Evolutionary conservation across 2,329 filamentous ascomycete species (phyloP).

Genomic region (Colletotrichum sp.): DNA sequence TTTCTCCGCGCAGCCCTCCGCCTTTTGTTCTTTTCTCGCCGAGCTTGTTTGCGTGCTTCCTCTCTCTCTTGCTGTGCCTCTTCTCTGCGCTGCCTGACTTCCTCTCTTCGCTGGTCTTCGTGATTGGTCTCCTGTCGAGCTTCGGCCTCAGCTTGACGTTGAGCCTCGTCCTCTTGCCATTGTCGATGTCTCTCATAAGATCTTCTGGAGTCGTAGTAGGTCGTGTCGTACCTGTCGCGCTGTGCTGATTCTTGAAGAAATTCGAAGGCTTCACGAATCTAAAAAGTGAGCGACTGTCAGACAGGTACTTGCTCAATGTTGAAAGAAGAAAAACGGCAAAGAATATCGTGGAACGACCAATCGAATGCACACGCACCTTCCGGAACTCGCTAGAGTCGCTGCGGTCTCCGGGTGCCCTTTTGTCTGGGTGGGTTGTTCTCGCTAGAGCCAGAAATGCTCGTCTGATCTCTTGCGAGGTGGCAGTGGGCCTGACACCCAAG

Average conservation of each 20-base stretch:
- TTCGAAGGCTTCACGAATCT: neutral
- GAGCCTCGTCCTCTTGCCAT: neutral
- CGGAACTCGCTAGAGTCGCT: neutral
- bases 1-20: neutral
- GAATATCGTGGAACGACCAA: neutral
- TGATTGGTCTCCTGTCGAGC: rapidly evolving
- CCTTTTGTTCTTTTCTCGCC: neutral
- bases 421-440: neutral
- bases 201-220: rapidly evolving
- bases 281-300: too few species aligned
- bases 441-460: neutral
- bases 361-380: neutral
- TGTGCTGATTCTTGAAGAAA: neutral
- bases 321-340: too few species aligned
- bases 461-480: neutral
- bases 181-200: neutral
- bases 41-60: neutral
- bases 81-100: neutral
- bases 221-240: rapidly evolving
- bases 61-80: rapidly evolving
- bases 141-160: neutral
- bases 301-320: too few species aligned
- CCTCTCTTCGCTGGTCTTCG: neutral
- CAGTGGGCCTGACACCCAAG: neutral
- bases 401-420: neutral